These are phyloP conservation scores for Diaporthe sp. DNA, from an alignment of 2,329 filamentous ascomycete genomes.

Conservation along the genomic window DNA sequence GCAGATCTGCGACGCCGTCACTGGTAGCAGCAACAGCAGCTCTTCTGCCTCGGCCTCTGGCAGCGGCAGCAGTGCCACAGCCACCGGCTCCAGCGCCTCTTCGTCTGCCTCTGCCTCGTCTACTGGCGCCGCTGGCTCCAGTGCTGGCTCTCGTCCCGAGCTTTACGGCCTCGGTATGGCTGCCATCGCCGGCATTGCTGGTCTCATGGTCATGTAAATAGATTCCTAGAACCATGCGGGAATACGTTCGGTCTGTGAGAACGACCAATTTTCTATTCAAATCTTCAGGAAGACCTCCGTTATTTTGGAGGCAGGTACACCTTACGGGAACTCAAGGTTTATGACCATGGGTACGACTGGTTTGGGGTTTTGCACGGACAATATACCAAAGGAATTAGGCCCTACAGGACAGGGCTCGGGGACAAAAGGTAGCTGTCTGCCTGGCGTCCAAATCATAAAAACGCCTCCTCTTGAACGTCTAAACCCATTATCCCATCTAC, in stretches of 20 bases:
- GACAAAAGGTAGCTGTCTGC: background rate
- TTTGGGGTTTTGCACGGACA: background rate
- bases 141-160: conserved; percentile 31
- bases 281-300: conserved; percentile 7
- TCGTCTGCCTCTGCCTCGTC: conserved; percentile 27
- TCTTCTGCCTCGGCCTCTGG: conserved; percentile 10
- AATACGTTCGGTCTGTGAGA: no score
- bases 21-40: conserved; percentile 21
- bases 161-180: conserved; percentile 37
- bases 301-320: conserved; percentile 5
- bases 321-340: background rate
- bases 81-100: conserved; percentile 16
- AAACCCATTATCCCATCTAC: background rate
- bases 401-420: background rate
- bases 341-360: background rate
- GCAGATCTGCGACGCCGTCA: conserved; percentile 36
- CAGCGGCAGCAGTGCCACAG: background rate
- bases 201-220: conserved; percentile 32
- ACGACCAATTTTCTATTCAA: conserved; percentile 7
- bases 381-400: conserved; percentile 11
- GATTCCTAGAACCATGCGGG: background rate
- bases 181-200: conserved; percentile 31
- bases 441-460: conserved; percentile 5
- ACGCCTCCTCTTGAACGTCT: background rate
- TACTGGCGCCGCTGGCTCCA: conserved; percentile 23